Evolutionary conservation across 177 flowering plant species (phyloP).

Genomic region (Vitis hybrid): DNA sequence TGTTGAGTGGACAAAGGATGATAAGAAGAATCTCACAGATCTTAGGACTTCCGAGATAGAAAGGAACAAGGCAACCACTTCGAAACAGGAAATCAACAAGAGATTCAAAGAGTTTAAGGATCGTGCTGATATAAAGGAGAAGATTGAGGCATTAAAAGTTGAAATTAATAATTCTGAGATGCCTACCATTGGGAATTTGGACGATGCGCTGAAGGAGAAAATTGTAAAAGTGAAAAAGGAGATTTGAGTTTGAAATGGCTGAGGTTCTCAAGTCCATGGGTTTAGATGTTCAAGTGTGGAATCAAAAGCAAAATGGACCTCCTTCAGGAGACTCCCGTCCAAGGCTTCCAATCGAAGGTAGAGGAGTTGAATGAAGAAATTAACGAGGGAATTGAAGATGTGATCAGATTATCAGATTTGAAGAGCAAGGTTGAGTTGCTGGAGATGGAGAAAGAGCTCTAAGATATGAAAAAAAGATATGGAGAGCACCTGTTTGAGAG

Average conservation of each 20-base stretch:
- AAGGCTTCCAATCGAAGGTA: constrained; percentile 29
- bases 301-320: constrained; percentile 22
- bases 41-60: constrained; percentile 70
- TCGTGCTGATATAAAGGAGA: constrained; percentile 45
- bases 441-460: constrained; percentile 33
- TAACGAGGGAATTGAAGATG: constrained; percentile 39
- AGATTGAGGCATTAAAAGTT: constrained; percentile 42
- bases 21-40: constrained; percentile 74
- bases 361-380: constrained; percentile 50
- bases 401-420: constrained; percentile 47
- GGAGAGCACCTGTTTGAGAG: too few species aligned
- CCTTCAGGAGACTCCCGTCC: constrained; percentile 15
- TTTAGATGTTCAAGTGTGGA: constrained; percentile 37
- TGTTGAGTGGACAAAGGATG: constrained; percentile 50
- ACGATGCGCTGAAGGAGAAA: constrained; percentile 48
- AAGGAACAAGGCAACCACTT: constrained; percentile 27
- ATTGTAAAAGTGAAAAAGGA: constrained; percentile 43
- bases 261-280: constrained; percentile 42
- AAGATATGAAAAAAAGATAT: too few species aligned
- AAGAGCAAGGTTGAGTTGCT: constrained; percentile 58
- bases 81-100: constrained; percentile 53
- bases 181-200: constrained; percentile 35
- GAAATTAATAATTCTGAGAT: constrained; percentile 40
- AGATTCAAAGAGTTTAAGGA: constrained; percentile 44
- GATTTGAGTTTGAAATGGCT: constrained; percentile 46